These are phyloP conservation scores for Emmonsia crescens DNA, from an alignment of 2,329 filamentous ascomycete species.

Conservation along the genomic window DNA sequence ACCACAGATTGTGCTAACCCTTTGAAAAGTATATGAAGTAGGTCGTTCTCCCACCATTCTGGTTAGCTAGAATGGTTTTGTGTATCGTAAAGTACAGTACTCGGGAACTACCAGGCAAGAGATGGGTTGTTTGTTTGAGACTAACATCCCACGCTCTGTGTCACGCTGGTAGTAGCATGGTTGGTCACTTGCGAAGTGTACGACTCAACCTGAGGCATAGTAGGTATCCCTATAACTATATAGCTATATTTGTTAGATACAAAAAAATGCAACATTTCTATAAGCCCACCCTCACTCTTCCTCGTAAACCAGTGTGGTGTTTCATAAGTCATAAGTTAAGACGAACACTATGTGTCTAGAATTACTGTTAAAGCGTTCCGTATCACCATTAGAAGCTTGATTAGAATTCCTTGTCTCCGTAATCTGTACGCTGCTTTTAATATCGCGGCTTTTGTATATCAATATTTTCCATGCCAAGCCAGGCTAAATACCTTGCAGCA, in stretches of 20 bases:
- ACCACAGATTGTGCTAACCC: neutral
- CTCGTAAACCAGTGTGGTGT: neutral
- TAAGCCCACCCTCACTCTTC: neutral
- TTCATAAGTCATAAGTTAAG: neutral
- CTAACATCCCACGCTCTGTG: neutral
- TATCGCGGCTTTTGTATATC: too few species aligned
- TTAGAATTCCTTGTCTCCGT: neutral
- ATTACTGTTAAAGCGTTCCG: neutral
- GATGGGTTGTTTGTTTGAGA: neutral
- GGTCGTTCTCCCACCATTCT: neutral
- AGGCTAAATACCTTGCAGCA: neutral
- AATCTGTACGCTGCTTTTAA: too few species aligned
- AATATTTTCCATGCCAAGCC: neutral
- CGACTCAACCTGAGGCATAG: neutral
- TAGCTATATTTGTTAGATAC: neutral
- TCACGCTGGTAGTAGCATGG: neutral
- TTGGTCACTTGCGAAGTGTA: neutral
- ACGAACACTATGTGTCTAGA: neutral
- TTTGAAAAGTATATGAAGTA: neutral
- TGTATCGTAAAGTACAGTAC: neutral
- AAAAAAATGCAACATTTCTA: neutral
- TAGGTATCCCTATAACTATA: neutral
- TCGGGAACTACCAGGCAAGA: neutral
- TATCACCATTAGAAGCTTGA: neutral
- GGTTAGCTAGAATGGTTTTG: neutral